Evolutionary conservation across 108 stramenopile genomes (phyloP), one percentile per base, ranked within the genome.

Genomic region (Craspedostauros australis): DNA sequence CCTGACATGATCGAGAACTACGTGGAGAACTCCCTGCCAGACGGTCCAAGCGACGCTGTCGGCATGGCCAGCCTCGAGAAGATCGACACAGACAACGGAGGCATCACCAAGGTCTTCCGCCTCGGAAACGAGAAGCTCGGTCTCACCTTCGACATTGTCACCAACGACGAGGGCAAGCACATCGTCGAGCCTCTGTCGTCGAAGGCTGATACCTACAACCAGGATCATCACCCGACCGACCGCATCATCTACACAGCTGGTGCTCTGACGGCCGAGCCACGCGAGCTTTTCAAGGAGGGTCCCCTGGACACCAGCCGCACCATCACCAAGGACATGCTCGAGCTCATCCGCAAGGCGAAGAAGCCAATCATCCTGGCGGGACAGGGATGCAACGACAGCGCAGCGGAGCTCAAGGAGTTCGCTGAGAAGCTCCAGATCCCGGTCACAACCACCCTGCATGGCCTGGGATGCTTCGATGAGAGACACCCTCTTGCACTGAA

Each of bases 301-400:
- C 32, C 54, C 34, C 65, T 78, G 24, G 62, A 60, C 22, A 39
- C 61, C 14, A 23, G 49, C 14, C 72, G 62, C 59, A 54, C 57
- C 21, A 46, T 85, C 32, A 80, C 84, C 36, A 41, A 49, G 4
- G 84, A 91, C 22, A 76, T 92, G 82, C 48, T 86, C 19, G 73
- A 73, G 12, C 55, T 79, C 15, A 86, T 91, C 59, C 68, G 62
- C 50, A 63, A 70, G 46, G 92, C 92, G 23, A 83, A 88, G 65
- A 79, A 86, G 41, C 92, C 92, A 38, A 66, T 94, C 60, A 90
- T 94, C 44, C 79, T 90, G 63, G 92, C 92, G 33, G 92, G 92
- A 37, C 88, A 91, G 66, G 92, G 92, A 4, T 73, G 80, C 48
- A 94, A 90, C 43, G 87, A 94, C 62, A 64, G 80, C 11, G 46